Evolutionary conservation across 2,329 filamentous ascomycete genomes (phyloP).

Genomic region (Pseudocercospora vitis): DNA sequence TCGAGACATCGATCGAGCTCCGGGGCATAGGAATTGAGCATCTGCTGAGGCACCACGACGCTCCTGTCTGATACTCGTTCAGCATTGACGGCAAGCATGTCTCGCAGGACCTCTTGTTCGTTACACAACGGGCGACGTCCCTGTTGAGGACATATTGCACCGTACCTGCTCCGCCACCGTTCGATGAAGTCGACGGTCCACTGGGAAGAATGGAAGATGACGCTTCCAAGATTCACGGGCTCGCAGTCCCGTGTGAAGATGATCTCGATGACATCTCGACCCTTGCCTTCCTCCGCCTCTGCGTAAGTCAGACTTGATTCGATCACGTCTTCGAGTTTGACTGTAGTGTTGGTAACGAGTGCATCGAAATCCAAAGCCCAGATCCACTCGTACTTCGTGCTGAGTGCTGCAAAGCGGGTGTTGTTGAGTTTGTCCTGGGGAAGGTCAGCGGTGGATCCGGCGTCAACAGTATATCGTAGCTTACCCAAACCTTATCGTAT

Average conservation of each 20-base stretch:
- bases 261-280: too few species aligned
- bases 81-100: constrained; percentile 30
- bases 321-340: constrained; percentile 41
- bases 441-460: not conserved
- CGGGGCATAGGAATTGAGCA: constrained; percentile 43
- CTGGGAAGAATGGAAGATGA: constrained; percentile 38
- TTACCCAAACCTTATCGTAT: constrained; percentile 34
- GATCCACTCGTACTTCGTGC: constrained; percentile 42
- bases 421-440: constrained; percentile 41
- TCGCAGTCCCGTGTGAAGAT: constrained; percentile 43
- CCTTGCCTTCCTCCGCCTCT: constrained; percentile 6
- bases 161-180: constrained; percentile 27
- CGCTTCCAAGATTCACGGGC: constrained; percentile 42
- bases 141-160: constrained; percentile 23
- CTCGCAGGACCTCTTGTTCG: constrained; percentile 43
- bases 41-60: constrained; percentile 38
- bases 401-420: constrained; percentile 28
- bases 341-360: constrained; percentile 43
- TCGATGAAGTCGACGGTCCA: constrained; percentile 40
- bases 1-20: constrained; percentile 43
- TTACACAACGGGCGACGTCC: constrained; percentile 24
- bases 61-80: constrained; percentile 14
- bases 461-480: too few species aligned
- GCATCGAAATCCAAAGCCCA: constrained; percentile 48
- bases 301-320: constrained; percentile 36